A percentile compares a stretch with the other conserved stretches of the same genome.
These are phyloP conservation scores for Aspergillus nanangensis DNA, from an alignment of 495 filamentous ascomycete genomes.

Conservation along the genomic window DNA sequence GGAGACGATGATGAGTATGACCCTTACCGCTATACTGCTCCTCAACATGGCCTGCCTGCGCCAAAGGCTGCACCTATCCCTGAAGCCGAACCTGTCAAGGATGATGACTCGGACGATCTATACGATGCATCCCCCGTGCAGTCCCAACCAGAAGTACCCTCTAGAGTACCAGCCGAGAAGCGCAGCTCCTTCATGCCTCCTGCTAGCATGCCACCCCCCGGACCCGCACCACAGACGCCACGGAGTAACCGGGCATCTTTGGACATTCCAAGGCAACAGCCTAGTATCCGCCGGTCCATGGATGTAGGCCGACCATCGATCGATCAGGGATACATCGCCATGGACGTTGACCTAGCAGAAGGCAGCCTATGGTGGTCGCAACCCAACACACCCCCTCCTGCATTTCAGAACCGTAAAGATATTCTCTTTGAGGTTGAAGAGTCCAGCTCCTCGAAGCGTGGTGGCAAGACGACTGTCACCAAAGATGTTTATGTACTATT, in stretches of 20 bases:
- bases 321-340: constrained; percentile 79
- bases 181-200: constrained; percentile 25
- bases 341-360: constrained; percentile 73
- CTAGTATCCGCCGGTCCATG: constrained; percentile 61
- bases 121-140: constrained; percentile 54
- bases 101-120: constrained; percentile 44
- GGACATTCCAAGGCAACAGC: constrained; percentile 54
- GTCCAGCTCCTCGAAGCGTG: constrained; percentile 59
- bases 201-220: constrained; percentile 30
- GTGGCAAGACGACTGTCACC: constrained; percentile 63
- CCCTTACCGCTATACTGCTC: constrained; percentile 61
- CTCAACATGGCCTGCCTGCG: constrained; percentile 34
- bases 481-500: constrained; percentile 84
- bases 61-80: constrained; percentile 16
- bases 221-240: constrained; percentile 25
- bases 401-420: constrained; percentile 78
- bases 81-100: constrained; percentile 24
- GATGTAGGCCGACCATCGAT: constrained; percentile 62
- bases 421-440: constrained; percentile 82
- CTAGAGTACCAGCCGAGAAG: constrained; percentile 36
- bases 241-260: constrained; percentile 58
- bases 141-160: constrained; percentile 33
- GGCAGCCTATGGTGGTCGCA: constrained; percentile 80
- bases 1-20: constrained; percentile 69
- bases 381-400: constrained; percentile 65